Conservation (phyloP, 2,329 filamentous ascomycete species). For the Stylonectria norvegica region DNA sequence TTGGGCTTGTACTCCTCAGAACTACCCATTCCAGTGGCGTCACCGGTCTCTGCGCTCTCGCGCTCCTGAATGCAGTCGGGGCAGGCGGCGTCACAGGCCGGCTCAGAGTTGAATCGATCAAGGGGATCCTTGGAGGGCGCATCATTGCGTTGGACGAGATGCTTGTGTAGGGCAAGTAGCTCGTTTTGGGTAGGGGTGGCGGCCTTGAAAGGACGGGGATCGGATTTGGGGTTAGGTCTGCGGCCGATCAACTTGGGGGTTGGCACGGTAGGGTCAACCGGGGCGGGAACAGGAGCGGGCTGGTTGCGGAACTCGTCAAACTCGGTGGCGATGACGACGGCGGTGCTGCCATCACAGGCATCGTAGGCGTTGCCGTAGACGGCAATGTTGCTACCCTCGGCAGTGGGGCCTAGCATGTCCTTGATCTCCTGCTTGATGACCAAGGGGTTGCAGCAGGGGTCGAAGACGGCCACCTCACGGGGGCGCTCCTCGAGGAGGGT, state of each 20-base stretch:
- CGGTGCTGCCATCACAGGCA: constrained; percentile 47
- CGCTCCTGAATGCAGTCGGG: constrained; percentile 47
- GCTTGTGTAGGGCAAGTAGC: constrained; percentile 46
- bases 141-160: constrained; percentile 35
- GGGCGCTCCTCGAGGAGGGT: constrained; percentile 62
- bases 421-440: constrained; percentile 51
- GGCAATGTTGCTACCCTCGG: constrained; percentile 42
- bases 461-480: constrained; percentile 63
- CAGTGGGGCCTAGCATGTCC: constrained; percentile 37
- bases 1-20: constrained; percentile 45
- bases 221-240: constrained; percentile 39
- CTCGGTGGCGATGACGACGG: constrained; percentile 54
- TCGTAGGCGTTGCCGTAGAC: constrained; percentile 49
- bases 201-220: constrained; percentile 45
- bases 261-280: constrained; percentile 22
- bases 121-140: constrained; percentile 42
- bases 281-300: constrained; percentile 31
- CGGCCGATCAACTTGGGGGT: constrained; percentile 32
- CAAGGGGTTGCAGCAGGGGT: constrained; percentile 57
- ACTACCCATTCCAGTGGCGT: constrained; percentile 41
- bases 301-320: constrained; percentile 53
- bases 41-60: constrained; percentile 37
- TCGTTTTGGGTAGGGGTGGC: constrained; percentile 41
- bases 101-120: constrained; percentile 42
- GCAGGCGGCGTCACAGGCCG: constrained; percentile 43